Evolutionary conservation across 2,329 filamentous ascomycete genomes (phyloP).

Genomic region (Colletotrichum falcatum): DNA sequence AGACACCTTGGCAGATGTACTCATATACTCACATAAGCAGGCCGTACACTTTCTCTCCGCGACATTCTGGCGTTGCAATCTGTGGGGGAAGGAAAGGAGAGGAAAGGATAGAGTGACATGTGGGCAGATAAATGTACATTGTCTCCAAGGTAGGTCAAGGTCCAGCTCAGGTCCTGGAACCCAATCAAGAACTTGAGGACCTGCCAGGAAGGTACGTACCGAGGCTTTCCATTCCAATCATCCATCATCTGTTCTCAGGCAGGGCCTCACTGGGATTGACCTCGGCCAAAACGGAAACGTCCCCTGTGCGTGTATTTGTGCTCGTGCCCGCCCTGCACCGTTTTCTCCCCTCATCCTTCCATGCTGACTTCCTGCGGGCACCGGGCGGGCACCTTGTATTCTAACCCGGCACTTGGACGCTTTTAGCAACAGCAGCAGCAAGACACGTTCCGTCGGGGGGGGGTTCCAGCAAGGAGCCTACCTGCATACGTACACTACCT

Average conservation of each 20-base stretch:
- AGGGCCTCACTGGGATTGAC: not conserved
- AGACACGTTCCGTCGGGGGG: not conserved
- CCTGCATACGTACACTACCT: no score
- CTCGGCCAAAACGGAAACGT: conserved; percentile 17
- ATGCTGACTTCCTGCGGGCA: not conserved
- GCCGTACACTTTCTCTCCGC: no score
- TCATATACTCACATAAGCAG: no score
- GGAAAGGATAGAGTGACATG: conserved; percentile 28
- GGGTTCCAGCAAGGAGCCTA: not conserved
- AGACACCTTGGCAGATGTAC: no score
- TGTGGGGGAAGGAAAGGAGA: conserved; percentile 29
- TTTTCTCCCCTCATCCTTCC: not conserved
- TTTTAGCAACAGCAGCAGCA: conserved; percentile 6
- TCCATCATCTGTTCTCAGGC: no score
- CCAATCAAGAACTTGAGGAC: not conserved
- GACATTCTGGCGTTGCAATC: conserved; percentile 11
- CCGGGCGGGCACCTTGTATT: conserved; percentile 2
- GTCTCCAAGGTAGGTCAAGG: no score
- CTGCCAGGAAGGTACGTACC: no score
- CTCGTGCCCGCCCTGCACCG: conserved; percentile 13
- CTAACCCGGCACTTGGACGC: conserved; percentile 20
- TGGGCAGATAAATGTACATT: conserved; percentile 30
- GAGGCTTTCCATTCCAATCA: not conserved
- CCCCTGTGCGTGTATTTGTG: conserved; percentile 12
- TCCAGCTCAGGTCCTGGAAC: not conserved